phyloP scores from a whole-genome alignment of 192 early-diverging fungal genomes.

The Coemansia sp. region DNA sequence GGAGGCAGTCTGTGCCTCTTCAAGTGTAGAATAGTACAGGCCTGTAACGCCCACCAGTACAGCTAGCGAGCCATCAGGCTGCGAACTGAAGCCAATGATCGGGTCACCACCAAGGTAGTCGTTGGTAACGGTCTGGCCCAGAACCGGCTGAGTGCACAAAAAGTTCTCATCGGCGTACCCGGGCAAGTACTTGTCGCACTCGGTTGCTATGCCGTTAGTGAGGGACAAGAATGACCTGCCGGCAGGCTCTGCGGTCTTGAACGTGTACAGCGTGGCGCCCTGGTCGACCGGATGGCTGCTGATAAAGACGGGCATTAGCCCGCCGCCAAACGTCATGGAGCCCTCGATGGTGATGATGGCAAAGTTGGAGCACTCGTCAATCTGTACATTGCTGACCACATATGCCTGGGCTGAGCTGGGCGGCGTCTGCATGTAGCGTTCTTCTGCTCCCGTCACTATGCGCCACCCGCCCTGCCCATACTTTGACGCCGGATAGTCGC shows the following conservation, averaged over 20 bases:
- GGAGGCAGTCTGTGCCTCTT: conserved; percentile 15
- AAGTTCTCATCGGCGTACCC: conserved; percentile 15
- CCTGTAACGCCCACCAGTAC: conserved; percentile 43
- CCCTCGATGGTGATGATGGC: conserved; percentile 31
- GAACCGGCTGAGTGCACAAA: conserved; percentile 39
- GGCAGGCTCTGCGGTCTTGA: conserved; percentile 19
- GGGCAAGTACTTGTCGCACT: conserved; percentile 21
- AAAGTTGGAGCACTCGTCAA: conserved; percentile 35
- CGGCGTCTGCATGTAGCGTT: conserved; percentile 22
- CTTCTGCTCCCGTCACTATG: conserved; percentile 21
- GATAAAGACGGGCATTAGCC: conserved; percentile 24
- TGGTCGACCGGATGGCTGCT: conserved; percentile 8
- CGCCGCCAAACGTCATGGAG: conserved; percentile 15
- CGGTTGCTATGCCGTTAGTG: conserved; percentile 14
- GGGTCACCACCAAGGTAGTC: conserved; percentile 48
- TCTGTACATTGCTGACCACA: conserved; percentile 17
- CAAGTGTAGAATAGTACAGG: conserved; percentile 33
- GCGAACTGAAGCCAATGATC: conserved; percentile 35
- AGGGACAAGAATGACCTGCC: conserved; percentile 28
- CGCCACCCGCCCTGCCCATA: conserved; percentile 38
- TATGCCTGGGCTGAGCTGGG: conserved; percentile 5
- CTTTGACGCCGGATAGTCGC: conserved; percentile 15
- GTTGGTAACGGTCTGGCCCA: conserved; percentile 23
- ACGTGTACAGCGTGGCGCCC: conserved; percentile 18
- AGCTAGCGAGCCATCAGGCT: conserved; percentile 15